Conservation (phyloP, 257 asterid species). For the Thymus quinquecostatus region DNA sequence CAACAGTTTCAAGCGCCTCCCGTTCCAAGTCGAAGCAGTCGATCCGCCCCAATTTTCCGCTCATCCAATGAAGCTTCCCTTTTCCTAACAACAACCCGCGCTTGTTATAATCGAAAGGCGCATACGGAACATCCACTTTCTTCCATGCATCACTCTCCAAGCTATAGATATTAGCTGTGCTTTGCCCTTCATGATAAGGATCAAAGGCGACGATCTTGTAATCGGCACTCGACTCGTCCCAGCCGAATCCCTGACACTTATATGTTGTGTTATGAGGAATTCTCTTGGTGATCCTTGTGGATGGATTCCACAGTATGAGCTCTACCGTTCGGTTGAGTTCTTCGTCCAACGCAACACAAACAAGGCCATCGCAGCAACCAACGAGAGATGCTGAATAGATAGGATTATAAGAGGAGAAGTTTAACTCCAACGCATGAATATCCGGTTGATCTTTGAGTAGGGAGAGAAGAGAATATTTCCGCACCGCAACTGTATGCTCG, state of each 20-base stretch:
- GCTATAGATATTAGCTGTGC: conserved; percentile 34
- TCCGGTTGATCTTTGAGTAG: too few species aligned
- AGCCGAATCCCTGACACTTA: conserved; percentile 14
- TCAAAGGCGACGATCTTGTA: too few species aligned
- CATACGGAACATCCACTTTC: too few species aligned
- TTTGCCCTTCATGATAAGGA: too few species aligned
- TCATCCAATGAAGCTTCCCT: conserved; percentile 49
- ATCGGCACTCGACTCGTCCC: conserved; percentile 19
- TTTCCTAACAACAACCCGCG: not conserved
- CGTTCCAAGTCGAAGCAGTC: not conserved
- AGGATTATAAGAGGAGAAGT: too few species aligned
- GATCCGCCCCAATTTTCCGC: not conserved
- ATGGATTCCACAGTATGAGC: not conserved
- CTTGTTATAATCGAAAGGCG: too few species aligned
- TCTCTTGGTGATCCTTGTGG: not conserved
- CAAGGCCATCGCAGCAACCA: too few species aligned
- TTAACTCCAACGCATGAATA: too few species aligned
- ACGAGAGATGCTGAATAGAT: not conserved
- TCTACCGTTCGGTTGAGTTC: too few species aligned
- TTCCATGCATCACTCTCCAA: conserved; percentile 44
- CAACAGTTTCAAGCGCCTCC: not conserved
- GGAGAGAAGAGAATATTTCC: too few species aligned
- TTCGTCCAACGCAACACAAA: too few species aligned
- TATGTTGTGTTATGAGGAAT: not conserved
- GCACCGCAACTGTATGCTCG: too few species aligned